phyloP scores from a whole-genome alignment of 257 asterid genomes.

The Fraxinus anomala region DNA sequence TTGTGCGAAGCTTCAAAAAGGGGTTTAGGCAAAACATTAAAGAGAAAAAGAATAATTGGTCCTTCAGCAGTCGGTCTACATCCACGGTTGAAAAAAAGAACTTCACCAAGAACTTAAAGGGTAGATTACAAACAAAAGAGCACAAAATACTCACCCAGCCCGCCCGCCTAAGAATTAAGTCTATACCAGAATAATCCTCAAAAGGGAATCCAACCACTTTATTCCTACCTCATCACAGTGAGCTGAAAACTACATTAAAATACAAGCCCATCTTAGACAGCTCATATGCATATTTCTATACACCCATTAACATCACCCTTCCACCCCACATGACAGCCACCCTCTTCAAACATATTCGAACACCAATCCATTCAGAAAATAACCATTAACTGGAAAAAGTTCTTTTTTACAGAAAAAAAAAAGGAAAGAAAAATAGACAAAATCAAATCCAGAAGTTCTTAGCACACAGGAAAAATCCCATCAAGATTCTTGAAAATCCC shows the following conservation, averaged over 20 bases:
- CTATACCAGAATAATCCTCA: slow-evolving; percentile 16
- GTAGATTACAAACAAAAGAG: background rate
- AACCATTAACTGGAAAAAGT: background rate
- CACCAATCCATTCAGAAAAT: slow-evolving; percentile 23
- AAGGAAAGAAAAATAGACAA: background rate
- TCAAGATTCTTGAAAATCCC: slow-evolving; percentile 20
- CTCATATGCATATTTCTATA: slow-evolving; percentile 7
- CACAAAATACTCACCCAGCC: background rate
- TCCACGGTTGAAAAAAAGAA: no score
- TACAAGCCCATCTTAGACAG: slow-evolving; percentile 9
- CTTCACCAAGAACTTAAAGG: background rate
- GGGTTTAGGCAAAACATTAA: slow-evolving; percentile 1
- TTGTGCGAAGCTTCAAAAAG: slow-evolving; percentile 20
- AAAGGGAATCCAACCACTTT: slow-evolving; percentile 40
- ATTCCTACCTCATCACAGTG: slow-evolving; percentile 24
- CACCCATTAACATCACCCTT: slow-evolving; percentile 10
- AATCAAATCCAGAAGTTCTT: background rate
- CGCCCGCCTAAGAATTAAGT: background rate
- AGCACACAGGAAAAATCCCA: slow-evolving; percentile 10
- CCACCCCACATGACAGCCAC: slow-evolving; percentile 33
- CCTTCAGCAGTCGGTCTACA: background rate
- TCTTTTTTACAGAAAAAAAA: background rate
- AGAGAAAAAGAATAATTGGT: slow-evolving; percentile 14
- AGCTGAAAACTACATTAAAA: slow-evolving; percentile 26
- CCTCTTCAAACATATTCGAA: slow-evolving; percentile 16